These are phyloP conservation scores for Aspergillus avenaceus DNA, from an alignment of 495 filamentous ascomycete genomes.

Conservation along the genomic window DNA sequence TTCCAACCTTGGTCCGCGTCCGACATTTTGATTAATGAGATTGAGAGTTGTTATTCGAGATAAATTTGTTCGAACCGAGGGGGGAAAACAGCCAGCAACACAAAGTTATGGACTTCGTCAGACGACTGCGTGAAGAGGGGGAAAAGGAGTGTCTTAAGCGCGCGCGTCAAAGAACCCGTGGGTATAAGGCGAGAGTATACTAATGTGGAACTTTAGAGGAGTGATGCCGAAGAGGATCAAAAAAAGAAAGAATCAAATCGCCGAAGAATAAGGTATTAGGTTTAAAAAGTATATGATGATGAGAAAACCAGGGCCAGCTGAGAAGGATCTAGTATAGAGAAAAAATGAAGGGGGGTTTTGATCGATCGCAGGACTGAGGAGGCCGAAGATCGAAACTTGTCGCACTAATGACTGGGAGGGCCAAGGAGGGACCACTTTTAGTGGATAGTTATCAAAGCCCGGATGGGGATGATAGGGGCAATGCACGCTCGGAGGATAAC, in stretches of 20 bases:
- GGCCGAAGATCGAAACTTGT: constrained; percentile 6
- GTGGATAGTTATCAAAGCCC: constrained; percentile 2
- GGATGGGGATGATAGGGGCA: neutral
- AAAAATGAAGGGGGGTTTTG: constrained; percentile 3
- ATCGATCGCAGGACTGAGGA: constrained; percentile 4
- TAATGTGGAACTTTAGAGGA: neutral
- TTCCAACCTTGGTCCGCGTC: constrained; percentile 73
- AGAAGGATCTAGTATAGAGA: neutral
- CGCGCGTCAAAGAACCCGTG: constrained; percentile 1
- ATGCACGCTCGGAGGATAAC: neutral
- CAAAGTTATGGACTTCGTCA: neutral
- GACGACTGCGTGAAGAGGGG: neutral
- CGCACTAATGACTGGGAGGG: constrained; percentile 2
- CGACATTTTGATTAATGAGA: constrained; percentile 38
- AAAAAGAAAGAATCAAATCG: neutral
- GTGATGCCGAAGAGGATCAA: neutral
- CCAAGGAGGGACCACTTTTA: constrained; percentile 2
- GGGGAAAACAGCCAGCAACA: neutral
- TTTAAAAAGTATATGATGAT: neutral
- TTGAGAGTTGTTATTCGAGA: neutral
- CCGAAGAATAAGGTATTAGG: constrained; percentile 1
- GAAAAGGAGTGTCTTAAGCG: neutral
- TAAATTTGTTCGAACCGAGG: neutral
- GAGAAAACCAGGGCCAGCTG: constrained; percentile 5
- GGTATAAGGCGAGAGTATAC: neutral